Evolutionary conservation across 768 basidiomycete species (phyloP), one percentile per base, ranked within the genome.

Genomic region (Gyrodon lividus): DNA sequence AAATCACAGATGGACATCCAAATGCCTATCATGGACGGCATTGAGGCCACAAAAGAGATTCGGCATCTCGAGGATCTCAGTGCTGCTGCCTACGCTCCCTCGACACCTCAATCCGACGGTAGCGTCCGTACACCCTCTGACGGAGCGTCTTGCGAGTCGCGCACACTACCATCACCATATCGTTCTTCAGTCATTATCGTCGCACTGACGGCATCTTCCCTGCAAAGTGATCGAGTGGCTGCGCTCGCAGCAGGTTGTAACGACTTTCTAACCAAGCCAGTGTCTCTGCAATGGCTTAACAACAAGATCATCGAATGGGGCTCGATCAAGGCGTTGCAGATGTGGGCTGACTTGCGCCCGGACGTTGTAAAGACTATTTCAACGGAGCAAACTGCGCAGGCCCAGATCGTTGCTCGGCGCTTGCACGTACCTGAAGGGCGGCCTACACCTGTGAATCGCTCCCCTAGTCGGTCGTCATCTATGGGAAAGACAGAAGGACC

Each of bases 261-360:
- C 62, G 97, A 99, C 68, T 99, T 98, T 72, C 70, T 99, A 43
- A 98, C 95, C 37, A 99, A 99, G 64, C 97, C 97, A 0, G 96
- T 99, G 26, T 92, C 91, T 6, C 75, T 97, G 24, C 77, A 87
- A 40, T 99, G 97, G 97, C 75, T 99, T 46, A 93, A 98, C 67
- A 91, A 86, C 74, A 99, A 99, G 76, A 95, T 98, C 65, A 91
- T 96, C 54, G 97, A 99, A 69, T 99, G 97, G 97, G 97, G 97
- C 0, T 96, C 92, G 3, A 98, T 99, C 72, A 93, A 93, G 66
- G 90, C 89, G 5, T 65, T 93, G 50, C 89, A 92, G 65, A 92
- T 92, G 88, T 93, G 89, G 86, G 91, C 90, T 10, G 90, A 92
- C 64, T 72, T 86, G 51, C 76, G 85, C 38, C 85, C 88, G 1